Percentiles rank a stretch among this genome's conserved stretches.
These are phyloP conservation scores for Lactarius indigo DNA, from an alignment of 768 basidiomycete species.

Conservation along the genomic window DNA sequence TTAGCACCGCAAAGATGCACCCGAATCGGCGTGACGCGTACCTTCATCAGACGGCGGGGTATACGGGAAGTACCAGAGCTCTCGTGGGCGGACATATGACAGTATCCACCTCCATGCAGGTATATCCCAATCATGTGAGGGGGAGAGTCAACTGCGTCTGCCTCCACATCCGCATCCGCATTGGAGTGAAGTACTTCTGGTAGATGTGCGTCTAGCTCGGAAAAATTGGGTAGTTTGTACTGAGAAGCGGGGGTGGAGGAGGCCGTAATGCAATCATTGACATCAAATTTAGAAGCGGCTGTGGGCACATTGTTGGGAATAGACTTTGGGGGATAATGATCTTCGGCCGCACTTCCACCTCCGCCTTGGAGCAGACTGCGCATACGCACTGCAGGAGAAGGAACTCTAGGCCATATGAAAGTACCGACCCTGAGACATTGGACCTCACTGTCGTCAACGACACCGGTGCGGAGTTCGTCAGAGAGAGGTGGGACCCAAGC, in stretches of 20 bases:
- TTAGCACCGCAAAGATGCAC: background rate
- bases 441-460: constrained; percentile 39
- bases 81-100: constrained; percentile 57
- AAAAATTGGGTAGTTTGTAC: background rate
- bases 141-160: constrained; percentile 31
- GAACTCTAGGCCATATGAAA: constrained; percentile 45
- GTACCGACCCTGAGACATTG: constrained; percentile 44
- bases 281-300: background rate
- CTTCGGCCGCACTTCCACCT: background rate
- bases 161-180: constrained; percentile 28
- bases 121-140: constrained; percentile 42
- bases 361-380: background rate
- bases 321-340: background rate
- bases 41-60: constrained; percentile 45
- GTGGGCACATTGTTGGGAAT: background rate
- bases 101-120: constrained; percentile 55
- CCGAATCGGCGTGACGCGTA: constrained; percentile 14
- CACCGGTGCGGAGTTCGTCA: constrained; percentile 39
- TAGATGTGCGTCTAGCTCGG: background rate
- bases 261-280: background rate
- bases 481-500: constrained; percentile 47
- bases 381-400: constrained; percentile 25
- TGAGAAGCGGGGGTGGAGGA: constrained; percentile 6
- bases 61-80: constrained; percentile 45
- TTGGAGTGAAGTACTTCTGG: constrained; percentile 13